phyloP scores from a whole-genome alignment of 352 stramenopile species.

The Phytophthora europaea region DNA sequence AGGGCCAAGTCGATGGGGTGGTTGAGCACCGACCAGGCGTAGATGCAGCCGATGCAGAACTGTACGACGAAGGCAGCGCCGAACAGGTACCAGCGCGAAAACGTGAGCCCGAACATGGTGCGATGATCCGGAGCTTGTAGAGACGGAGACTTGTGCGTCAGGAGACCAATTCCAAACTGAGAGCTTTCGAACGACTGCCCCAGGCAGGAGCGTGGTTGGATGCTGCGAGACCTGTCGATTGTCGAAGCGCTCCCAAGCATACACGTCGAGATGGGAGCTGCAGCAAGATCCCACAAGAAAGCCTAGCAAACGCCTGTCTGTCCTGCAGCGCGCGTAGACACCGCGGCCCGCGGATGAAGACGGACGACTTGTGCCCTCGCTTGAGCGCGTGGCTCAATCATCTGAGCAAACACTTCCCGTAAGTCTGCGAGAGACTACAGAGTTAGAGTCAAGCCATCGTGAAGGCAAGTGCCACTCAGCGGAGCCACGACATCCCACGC shows the following conservation, averaged over 20 bases:
- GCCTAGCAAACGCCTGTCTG: conserved; percentile 33
- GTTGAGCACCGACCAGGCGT: conserved; percentile 83
- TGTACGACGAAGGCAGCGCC: conserved; percentile 66
- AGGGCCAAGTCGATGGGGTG: conserved; percentile 65
- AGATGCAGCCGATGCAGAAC: conserved; percentile 79
- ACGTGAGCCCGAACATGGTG: conserved; percentile 37
- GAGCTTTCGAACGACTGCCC: background rate
- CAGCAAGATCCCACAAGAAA: conserved; percentile 31
- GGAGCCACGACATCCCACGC: background rate
- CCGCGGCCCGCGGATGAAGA: conserved; percentile 19
- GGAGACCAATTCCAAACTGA: conserved; percentile 41
- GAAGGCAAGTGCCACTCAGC: background rate
- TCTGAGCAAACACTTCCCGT: conserved; percentile 20
- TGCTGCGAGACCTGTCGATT: conserved; percentile 19
- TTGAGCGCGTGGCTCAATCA: conserved; percentile 19
- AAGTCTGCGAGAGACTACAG: conserved; percentile 13
- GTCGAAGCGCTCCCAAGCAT: conserved; percentile 21
- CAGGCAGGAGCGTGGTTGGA: conserved; percentile 20
- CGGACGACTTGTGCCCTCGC: conserved; percentile 1
- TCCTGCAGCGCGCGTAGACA: conserved; percentile 25
- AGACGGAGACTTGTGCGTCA: conserved; percentile 17
- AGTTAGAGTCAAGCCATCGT: conserved; percentile 23
- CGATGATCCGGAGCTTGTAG: conserved; percentile 1
- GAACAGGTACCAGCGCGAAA: conserved; percentile 70
- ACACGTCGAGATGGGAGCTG: conserved; percentile 24